Conservation (phyloP, 2,329 filamentous ascomycete genomes). For the Colletotrichum nymphaeae region DNA sequence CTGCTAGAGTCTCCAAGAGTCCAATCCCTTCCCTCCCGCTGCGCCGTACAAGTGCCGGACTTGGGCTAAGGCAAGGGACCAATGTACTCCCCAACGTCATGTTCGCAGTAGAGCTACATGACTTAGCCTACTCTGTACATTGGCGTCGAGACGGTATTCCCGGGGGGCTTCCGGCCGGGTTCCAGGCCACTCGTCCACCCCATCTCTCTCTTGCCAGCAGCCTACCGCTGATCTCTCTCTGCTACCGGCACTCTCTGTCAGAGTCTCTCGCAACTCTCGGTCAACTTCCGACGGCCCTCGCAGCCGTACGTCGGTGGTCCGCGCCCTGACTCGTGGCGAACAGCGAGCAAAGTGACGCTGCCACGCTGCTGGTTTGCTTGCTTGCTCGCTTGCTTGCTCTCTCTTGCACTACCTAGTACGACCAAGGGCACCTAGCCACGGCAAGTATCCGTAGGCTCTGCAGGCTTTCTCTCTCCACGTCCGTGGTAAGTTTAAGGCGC, state of each 20-base stretch:
- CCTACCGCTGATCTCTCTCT: not conserved
- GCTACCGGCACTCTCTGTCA: not conserved
- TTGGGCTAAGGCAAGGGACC: constrained; percentile 6
- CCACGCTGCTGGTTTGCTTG: not conserved
- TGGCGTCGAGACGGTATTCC: not conserved
- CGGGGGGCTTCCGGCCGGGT: constrained; percentile 7
- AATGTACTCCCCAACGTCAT: not conserved
- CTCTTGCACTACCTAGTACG: not conserved
- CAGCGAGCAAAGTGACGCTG: not conserved
- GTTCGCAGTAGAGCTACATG: not conserved
- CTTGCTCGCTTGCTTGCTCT: not conserved
- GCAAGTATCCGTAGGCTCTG: not conserved
- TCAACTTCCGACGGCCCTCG: constrained; percentile 30
- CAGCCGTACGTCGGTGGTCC: not conserved
- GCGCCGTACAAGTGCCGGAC: not conserved
- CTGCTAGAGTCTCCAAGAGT: not conserved
- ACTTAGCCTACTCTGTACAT: not conserved
- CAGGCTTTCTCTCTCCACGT: not conserved
- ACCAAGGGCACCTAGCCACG: not conserved
- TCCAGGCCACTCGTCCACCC: not conserved
- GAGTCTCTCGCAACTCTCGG: constrained; percentile 15
- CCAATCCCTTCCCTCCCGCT: not conserved
- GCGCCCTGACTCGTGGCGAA: constrained; percentile 30
- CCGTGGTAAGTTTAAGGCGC: not conserved
- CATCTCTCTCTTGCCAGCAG: not conserved